Conservation (phyloP, 1,284 basidiomycete species). For the Polyporus tsugae region DNA sequence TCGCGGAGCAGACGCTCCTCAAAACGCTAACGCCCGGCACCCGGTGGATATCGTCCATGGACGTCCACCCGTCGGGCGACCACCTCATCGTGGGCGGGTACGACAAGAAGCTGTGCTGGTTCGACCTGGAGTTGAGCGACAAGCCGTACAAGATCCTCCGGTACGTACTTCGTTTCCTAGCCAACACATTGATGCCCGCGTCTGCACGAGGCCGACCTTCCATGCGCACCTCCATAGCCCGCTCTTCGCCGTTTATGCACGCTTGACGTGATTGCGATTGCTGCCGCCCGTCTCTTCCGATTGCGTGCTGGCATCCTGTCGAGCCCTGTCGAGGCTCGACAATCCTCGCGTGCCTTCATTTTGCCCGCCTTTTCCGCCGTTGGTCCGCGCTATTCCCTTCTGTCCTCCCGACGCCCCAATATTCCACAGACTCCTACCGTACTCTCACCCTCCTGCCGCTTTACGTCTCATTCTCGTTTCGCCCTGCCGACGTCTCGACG, state of each 20-base stretch:
- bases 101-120: conserved; percentile 98
- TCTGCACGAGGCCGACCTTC: not conserved
- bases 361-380: conserved; percentile 14
- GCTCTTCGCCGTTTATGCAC: conserved; percentile 1
- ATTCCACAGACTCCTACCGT: not conserved
- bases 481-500: not conserved
- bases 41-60: conserved; percentile 97
- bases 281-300: not conserved
- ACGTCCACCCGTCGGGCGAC: conserved; percentile 95
- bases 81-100: conserved; percentile 98
- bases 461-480: not conserved
- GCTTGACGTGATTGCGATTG: not conserved
- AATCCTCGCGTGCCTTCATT: conserved; percentile 11
- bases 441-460: not conserved
- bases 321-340: not conserved
- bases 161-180: conserved; percentile 46
- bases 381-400: not conserved
- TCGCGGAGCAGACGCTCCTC: conserved; percentile 91
- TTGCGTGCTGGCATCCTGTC: not conserved
- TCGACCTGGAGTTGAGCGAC: conserved; percentile 94
- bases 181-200: conserved; percentile 7
- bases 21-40: conserved; percentile 95
- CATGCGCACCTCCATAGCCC: not conserved
- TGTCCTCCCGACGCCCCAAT: conserved; percentile 3
- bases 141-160: conserved; percentile 97